Evolutionary conservation across 345 rosid genomes (phyloP).

Genomic region (Moringa oleifera): DNA sequence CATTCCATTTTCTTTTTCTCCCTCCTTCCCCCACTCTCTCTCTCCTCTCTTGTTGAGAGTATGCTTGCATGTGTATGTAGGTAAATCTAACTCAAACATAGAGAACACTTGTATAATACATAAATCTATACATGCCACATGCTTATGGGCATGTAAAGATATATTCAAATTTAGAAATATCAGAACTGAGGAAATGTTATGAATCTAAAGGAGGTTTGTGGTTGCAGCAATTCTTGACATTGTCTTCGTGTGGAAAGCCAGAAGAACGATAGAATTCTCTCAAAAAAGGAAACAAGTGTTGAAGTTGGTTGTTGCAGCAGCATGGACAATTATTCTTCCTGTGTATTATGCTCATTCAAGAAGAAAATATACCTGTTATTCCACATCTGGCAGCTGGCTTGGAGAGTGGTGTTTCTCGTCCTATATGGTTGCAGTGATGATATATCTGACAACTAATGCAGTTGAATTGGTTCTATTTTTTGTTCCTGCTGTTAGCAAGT

Average conservation of each 20-base stretch:
- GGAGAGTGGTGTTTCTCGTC: conserved; percentile 78
- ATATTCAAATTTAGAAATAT: neutral
- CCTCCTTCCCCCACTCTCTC: no score
- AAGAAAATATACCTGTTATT: conserved; percentile 78
- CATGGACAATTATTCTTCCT: conserved; percentile 87
- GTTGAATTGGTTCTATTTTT: conserved; percentile 77
- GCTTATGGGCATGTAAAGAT: neutral
- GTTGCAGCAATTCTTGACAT: conserved; percentile 79
- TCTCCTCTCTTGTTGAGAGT: no score
- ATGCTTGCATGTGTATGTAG: no score
- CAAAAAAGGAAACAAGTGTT: conserved; percentile 56
- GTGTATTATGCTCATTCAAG: conserved; percentile 63
- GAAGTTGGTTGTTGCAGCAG: conserved; percentile 63
- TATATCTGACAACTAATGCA: conserved; percentile 65
- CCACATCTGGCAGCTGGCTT: conserved; percentile 66
- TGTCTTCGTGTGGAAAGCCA: conserved; percentile 78
- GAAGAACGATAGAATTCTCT: conserved; percentile 52
- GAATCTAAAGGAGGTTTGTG: conserved; percentile 15
- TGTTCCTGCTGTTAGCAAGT: conserved; percentile 76
- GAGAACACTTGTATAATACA: neutral
- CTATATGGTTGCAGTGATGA: conserved; percentile 73
- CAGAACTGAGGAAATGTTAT: neutral
- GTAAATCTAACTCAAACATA: no score
- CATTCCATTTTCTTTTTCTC: neutral
- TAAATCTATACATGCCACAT: neutral